phyloP scores from a whole-genome alignment of 2,329 filamentous ascomycete genomes.

The Fusarium sp. region DNA sequence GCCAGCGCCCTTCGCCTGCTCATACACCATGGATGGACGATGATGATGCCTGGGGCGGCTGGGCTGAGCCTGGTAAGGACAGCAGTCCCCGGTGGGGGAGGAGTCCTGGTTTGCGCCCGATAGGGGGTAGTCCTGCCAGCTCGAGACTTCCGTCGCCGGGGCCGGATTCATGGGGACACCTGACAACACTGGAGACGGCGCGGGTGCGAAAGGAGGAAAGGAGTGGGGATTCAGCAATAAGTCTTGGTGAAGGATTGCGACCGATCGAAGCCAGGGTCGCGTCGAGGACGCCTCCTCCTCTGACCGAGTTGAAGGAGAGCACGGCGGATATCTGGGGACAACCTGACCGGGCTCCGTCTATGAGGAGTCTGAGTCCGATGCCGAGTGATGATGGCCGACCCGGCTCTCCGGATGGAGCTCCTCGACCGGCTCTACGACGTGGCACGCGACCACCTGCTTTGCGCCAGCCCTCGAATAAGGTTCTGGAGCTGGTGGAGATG shows the following conservation, averaged over 20 bases:
- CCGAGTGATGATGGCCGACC: constrained; percentile 25
- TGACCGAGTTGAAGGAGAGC: constrained; percentile 23
- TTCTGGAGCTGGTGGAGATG: constrained; percentile 63
- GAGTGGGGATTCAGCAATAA: constrained; percentile 47
- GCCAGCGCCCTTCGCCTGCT: constrained; percentile 40
- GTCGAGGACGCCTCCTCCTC: constrained; percentile 27
- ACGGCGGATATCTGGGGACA: constrained; percentile 36
- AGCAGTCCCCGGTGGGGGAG: constrained; percentile 48
- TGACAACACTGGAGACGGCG: constrained; percentile 30
- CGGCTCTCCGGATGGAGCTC: constrained; percentile 33
- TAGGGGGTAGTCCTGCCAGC: constrained; percentile 39
- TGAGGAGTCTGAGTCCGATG: constrained; percentile 19
- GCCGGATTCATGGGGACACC: constrained; percentile 44
- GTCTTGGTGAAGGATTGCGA: constrained; percentile 40
- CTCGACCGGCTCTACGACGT: constrained; percentile 30
- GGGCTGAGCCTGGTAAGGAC: constrained; percentile 47
- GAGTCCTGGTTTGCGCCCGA: constrained; percentile 49
- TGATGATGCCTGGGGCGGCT: constrained; percentile 52
- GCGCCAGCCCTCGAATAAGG: constrained; percentile 55
- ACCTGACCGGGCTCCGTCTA: constrained; percentile 15
- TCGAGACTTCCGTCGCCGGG: constrained; percentile 46
- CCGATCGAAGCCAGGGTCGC: constrained; percentile 17
- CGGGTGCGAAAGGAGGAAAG: constrained; percentile 32
- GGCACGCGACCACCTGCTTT: constrained; percentile 17
- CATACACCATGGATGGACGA: constrained; percentile 49